These are phyloP conservation scores for Metarhizium album DNA, from an alignment of 2,329 filamentous ascomycete genomes.

Conservation along the genomic window DNA sequence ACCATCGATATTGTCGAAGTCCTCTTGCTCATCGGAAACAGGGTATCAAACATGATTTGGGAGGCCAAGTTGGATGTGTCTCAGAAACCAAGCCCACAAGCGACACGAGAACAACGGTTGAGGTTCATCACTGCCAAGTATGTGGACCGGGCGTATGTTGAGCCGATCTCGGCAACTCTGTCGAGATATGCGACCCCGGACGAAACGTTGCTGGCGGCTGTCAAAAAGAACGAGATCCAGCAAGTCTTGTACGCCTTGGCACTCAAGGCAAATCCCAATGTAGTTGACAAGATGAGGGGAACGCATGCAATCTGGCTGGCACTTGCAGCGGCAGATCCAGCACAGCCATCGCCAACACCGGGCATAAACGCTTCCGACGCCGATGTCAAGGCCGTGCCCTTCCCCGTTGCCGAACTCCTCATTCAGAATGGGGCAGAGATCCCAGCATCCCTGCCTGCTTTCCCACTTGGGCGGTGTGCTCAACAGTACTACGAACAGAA, in stretches of 20 bases:
- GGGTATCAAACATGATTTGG: conserved; percentile 94
- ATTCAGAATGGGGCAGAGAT: conserved; percentile 91
- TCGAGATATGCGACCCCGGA: conserved; percentile 71
- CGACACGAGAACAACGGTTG: conserved; percentile 81
- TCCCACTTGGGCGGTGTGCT: conserved; percentile 72
- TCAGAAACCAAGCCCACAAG: conserved; percentile 63
- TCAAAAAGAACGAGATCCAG: conserved; percentile 94
- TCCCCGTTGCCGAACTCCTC: conserved; percentile 82
- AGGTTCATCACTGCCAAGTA: conserved; percentile 95
- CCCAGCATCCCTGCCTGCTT: conserved; percentile 61
- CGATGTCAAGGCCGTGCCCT: conserved; percentile 50
- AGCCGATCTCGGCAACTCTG: conserved; percentile 62
- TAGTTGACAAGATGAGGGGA: conserved; percentile 71
- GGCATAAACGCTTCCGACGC: conserved; percentile 31
- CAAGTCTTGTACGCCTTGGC: conserved; percentile 86
- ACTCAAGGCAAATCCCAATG: conserved; percentile 77
- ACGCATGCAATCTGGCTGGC: conserved; percentile 88
- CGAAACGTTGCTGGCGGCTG: conserved; percentile 79
- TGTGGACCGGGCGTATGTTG: conserved; percentile 70
- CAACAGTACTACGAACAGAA: conserved; percentile 79
- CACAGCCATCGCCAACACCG: conserved; percentile 51
- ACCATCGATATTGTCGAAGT: conserved; percentile 95
- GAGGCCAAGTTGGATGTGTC: conserved; percentile 70
- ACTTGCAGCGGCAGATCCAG: conserved; percentile 84
- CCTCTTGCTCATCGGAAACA: conserved; percentile 81